A percentile compares a stretch with the other conserved stretches of the same genome.
These are phyloP conservation scores for Medicago arabica DNA, from an alignment of 306 rosid genomes.

Conservation along the genomic window DNA sequence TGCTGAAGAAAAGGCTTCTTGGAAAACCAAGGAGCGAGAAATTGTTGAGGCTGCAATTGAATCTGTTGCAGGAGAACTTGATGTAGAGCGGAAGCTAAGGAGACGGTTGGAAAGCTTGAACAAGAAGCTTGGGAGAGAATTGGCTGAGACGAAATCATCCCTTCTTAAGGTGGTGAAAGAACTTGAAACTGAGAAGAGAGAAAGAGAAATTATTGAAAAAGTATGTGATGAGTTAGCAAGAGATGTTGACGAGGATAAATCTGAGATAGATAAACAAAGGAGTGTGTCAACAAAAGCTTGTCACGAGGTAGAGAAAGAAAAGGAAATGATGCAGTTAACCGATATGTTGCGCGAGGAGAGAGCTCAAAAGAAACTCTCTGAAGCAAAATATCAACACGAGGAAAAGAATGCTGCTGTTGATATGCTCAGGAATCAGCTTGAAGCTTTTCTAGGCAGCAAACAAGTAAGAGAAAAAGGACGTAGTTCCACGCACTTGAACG, in stretches of 20 bases:
- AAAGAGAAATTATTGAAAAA: constrained; percentile 88
- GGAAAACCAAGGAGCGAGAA: constrained; percentile 88
- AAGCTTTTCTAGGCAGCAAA: constrained; percentile 79
- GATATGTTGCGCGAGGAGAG: constrained; percentile 73
- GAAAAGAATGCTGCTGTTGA: constrained; percentile 85
- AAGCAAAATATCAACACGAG: constrained; percentile 75
- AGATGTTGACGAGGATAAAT: constrained; percentile 72
- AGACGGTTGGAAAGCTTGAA: constrained; percentile 89
- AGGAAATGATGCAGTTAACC: constrained; percentile 75
- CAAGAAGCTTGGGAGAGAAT: constrained; percentile 91
- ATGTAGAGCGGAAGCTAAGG: constrained; percentile 84
- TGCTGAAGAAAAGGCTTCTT: constrained; percentile 93
- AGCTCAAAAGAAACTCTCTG: constrained; percentile 74
- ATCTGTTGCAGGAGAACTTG: constrained; percentile 89
- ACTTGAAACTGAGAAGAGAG: constrained; percentile 91
- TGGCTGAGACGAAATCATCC: constrained; percentile 87
- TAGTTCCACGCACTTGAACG: constrained; percentile 61
- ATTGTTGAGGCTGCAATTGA: constrained; percentile 96
- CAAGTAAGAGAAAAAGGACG: constrained; percentile 69
- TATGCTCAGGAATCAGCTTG: constrained; percentile 83
- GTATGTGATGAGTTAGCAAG: constrained; percentile 84
- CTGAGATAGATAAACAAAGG: constrained; percentile 62
- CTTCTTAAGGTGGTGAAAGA: constrained; percentile 84
- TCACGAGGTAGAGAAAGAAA: constrained; percentile 77
- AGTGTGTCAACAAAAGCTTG: constrained; percentile 62